Percentiles rank a stretch among this genome's conserved stretches.
Evolutionary conservation across 306 rosid species (phyloP).

Genomic region (Betula pendula): DNA sequence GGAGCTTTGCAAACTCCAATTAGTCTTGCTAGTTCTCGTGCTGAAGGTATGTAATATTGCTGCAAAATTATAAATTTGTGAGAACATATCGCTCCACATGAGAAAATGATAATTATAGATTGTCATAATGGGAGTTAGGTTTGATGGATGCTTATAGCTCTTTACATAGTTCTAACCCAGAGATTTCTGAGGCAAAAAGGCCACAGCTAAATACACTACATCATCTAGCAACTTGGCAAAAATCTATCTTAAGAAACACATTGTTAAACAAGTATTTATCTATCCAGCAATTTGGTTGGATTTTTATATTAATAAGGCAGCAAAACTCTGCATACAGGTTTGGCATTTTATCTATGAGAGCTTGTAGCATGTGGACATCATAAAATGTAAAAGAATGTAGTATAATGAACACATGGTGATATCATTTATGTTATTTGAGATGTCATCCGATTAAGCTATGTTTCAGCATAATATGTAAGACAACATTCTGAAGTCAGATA

Average conservation of each 20-base stretch:
- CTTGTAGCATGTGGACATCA: neutral
- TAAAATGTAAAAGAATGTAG: neutral
- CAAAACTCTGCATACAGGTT: neutral
- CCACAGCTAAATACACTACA: neutral
- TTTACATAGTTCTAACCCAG: neutral
- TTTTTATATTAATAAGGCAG: neutral
- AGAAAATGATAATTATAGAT: neutral
- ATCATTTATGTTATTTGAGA: neutral
- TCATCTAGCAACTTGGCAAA: neutral
- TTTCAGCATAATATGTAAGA: neutral
- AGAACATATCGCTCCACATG: neutral
- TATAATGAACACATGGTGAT: neutral
- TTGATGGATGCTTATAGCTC: neutral
- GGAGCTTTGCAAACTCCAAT: constrained; percentile 88
- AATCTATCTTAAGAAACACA: neutral
- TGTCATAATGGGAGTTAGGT: neutral
- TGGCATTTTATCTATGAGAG: neutral
- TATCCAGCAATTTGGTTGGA: neutral
- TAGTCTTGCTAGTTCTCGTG: constrained; percentile 70
- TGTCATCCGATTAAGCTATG: neutral
- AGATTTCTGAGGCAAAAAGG: neutral
- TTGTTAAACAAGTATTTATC: neutral
- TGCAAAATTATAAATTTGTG: constrained; percentile 29
- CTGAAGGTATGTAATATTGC: constrained; percentile 72
- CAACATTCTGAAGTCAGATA: neutral